These are phyloP conservation scores for Fomitopsis betulina DNA, from an alignment of 1,284 basidiomycete genomes.

Conservation along the genomic window DNA sequence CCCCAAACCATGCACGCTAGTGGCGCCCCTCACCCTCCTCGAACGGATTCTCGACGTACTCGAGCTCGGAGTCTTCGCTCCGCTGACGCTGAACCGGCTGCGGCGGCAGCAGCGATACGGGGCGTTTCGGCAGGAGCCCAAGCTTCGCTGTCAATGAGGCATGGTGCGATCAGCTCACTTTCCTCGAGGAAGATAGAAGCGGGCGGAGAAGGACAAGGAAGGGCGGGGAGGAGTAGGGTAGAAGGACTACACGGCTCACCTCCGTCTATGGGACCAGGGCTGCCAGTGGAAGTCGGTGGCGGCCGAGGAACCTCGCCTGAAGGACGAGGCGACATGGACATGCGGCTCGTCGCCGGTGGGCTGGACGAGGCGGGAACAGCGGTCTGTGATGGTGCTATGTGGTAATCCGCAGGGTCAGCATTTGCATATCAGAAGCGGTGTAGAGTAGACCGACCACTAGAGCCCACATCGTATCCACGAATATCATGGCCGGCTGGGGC, in stretches of 20 bases:
- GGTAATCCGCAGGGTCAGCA: neutral
- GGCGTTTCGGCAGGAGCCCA: slow-evolving; percentile 70
- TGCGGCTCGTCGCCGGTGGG: slow-evolving; percentile 3
- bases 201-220: neutral
- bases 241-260: slow-evolving; percentile 17
- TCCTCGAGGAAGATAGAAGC: neutral
- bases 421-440: neutral
- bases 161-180: neutral
- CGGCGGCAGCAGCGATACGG: slow-evolving; percentile 58
- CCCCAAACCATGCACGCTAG: neutral
- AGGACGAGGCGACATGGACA: slow-evolving; percentile 16
- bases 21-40: slow-evolving; percentile 35
- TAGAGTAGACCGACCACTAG: neutral
- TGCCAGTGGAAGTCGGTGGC: slow-evolving; percentile 23
- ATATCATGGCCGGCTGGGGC: neutral
- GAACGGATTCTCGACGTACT: slow-evolving; percentile 67
- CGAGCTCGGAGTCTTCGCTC: slow-evolving; percentile 47
- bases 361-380: slow-evolving; percentile 3
- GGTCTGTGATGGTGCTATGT: neutral
- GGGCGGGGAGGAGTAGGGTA: neutral
- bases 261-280: slow-evolving; percentile 24
- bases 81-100: slow-evolving; percentile 28
- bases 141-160: slow-evolving; percentile 41
- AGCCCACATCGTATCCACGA: slow-evolving; percentile 17
- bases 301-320: slow-evolving; percentile 21